Conservation (phyloP, 2,329 filamentous ascomycete species). For the Phaeophleospora eucalypticola region DNA sequence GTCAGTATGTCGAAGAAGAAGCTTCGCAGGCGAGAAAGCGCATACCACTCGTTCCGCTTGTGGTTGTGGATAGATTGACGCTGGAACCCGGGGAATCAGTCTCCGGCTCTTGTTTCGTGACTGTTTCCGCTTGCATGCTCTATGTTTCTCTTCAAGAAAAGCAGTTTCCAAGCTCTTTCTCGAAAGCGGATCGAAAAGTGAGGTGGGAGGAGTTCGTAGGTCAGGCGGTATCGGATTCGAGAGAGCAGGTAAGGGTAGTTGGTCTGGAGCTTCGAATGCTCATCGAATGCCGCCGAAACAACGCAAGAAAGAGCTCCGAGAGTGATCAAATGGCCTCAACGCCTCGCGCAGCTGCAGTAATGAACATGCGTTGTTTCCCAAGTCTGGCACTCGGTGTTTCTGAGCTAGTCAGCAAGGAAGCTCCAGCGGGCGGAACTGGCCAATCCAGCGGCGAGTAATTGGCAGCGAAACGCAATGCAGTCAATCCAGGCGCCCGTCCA, state of each 20-base stretch:
- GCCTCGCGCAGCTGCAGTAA: neutral
- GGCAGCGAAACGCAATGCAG: neutral
- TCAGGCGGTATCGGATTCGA: conserved; percentile 4
- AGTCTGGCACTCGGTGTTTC: neutral
- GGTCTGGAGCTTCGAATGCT: conserved; percentile 3
- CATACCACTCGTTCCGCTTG: conserved; percentile 19
- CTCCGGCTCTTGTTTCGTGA: conserved; percentile 23
- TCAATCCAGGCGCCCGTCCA: neutral
- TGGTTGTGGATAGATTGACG: conserved; percentile 11
- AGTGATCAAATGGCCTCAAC: neutral
- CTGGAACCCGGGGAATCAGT: conserved; percentile 21
- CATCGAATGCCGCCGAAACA: conserved; percentile 14
- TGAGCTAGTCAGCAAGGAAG: neutral
- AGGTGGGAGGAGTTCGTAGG: neutral
- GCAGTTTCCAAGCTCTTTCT: conserved; percentile 5
- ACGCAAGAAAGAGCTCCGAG: too few species aligned
- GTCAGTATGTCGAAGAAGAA: neutral
- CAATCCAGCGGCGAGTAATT: neutral
- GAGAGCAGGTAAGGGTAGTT: conserved; percentile 5
- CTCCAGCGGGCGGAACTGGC: neutral
- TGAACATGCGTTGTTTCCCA: neutral
- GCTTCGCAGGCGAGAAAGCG: neutral
- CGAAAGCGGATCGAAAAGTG: conserved; percentile 1
- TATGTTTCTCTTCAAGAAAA: conserved; percentile 4
- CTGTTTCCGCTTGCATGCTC: conserved; percentile 28